Conservation (phyloP, 352 stramenopile species). For the Aphanomyces astaci region DNA sequence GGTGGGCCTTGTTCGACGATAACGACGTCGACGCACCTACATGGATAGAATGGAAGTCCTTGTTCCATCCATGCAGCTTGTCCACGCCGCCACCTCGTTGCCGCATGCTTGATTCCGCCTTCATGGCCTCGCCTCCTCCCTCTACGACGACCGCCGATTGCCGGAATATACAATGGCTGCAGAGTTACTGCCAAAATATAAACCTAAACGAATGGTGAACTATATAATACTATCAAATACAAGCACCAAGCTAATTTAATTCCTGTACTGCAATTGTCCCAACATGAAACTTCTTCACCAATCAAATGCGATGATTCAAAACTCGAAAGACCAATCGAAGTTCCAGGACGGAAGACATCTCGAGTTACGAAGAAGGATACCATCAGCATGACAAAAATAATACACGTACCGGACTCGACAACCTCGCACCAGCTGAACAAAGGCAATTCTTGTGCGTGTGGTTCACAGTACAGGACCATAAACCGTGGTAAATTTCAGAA, state of each 20-base stretch:
- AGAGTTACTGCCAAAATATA: no score
- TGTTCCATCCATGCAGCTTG: conserved; percentile 59
- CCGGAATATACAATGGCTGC: conserved; percentile 9
- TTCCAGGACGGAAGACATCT: neutral
- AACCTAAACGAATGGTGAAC: neutral
- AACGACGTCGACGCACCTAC: neutral
- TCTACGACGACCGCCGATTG: conserved; percentile 5
- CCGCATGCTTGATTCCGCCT: neutral
- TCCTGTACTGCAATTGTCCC: neutral
- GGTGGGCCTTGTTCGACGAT: neutral
- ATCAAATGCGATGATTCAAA: neutral
- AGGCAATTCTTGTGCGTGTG: no score
- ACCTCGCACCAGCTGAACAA: no score
- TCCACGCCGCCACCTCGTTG: neutral
- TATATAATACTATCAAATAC: neutral
- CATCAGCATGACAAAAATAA: no score
- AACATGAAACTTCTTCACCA: neutral
- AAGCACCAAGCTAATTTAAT: neutral
- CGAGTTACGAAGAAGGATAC: no score
- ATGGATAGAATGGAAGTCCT: conserved; percentile 79
- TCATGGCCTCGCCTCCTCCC: neutral
- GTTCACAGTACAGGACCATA: no score
- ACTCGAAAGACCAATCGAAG: neutral
- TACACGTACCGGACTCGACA: no score
- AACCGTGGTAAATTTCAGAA: no score